Evolutionary conservation across 2,329 filamentous ascomycete genomes (phyloP), one percentile per base, ranked within the genome.

Genomic region (Triangularia verruculosa): DNA sequence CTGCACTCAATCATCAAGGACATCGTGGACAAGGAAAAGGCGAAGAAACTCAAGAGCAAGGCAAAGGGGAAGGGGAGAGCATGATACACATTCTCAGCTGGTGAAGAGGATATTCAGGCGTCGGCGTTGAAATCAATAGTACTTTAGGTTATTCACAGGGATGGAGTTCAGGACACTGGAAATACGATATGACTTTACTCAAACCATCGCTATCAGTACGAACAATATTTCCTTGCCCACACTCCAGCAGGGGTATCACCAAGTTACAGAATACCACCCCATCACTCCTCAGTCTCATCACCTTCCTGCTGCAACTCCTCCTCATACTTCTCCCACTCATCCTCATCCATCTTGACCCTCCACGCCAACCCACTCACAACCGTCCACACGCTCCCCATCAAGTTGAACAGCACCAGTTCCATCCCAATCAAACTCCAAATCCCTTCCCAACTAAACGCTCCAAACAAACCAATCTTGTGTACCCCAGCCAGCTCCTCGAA

Each of bases 1-100:
- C 78, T 99, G 20, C 87, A 93, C 69, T 83, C 83, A 15, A 87
- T 98, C 32, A 83, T 99, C 73, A 84, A 85, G 74, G 82, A 85
- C 58, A 87, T 87, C 70, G 79, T 93, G 27, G 88, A 93, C 61
- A 78, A 81, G 68, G 78, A 82, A 67, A 85, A 84, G 72, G 82
- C 81, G 1, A 76, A 78, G 0, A 68, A 65, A 39, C 57, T 27
- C 13, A 27, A 7, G 17, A 22, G 2, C 9, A 28, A 25, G 13
- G 17, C 20, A 20, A 78, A 78, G 65, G 76, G 71, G 34, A 77
- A 76, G 67, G 72, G 70, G 20, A 78, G 73, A 65, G 39, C 27
- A 6, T 52, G 13, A 34, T 59, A 30, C 47, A 59, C 9, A 32
- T 47, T 20, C 6, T 20, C 2, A 20, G 9, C n/a, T 8, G 2